These are phyloP conservation scores for Emmonsiellopsis sp. DNA, from an alignment of 2,329 filamentous ascomycete species.

Conservation along the genomic window DNA sequence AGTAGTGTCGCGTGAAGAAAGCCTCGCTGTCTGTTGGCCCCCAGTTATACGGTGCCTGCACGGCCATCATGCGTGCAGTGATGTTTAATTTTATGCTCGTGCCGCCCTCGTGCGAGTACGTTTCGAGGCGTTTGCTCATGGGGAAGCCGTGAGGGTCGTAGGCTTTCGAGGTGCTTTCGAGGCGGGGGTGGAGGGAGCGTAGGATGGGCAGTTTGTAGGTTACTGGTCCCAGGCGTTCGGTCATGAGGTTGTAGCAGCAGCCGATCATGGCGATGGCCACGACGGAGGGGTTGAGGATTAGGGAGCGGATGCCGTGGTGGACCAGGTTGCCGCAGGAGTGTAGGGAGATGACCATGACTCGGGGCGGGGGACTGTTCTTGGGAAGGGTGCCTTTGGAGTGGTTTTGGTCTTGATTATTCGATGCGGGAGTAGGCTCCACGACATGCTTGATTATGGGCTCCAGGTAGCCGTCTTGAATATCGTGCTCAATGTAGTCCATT, in stretches of 20 bases:
- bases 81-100: conserved; percentile 78
- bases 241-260: conserved; percentile 95
- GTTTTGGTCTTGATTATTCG: neutral
- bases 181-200: conserved; percentile 62
- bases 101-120: conserved; percentile 44
- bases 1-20: conserved; percentile 92
- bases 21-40: conserved; percentile 65
- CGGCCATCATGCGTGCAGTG: conserved; percentile 95
- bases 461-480: conserved; percentile 34
- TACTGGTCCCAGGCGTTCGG: conserved; percentile 76
- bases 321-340: conserved; percentile 98
- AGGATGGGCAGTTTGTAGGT: conserved; percentile 76
- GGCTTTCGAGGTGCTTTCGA: conserved; percentile 58
- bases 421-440: conserved; percentile 10
- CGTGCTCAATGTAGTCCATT: conserved; percentile 36
- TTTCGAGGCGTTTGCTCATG: conserved; percentile 64
- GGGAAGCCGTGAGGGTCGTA: conserved; percentile 88
- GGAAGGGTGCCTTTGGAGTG: neutral
- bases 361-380: conserved; percentile 24
- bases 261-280: conserved; percentile 90
- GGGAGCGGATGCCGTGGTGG: conserved; percentile 81
- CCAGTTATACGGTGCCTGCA: conserved; percentile 93
- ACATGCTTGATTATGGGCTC: conserved; percentile 30
- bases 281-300: conserved; percentile 74
- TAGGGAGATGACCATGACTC: conserved; percentile 81